Base-by-base conservation (phyloP, 225 moss, liverwort and hornwort species). In the Marchantia paleacea region DNA sequence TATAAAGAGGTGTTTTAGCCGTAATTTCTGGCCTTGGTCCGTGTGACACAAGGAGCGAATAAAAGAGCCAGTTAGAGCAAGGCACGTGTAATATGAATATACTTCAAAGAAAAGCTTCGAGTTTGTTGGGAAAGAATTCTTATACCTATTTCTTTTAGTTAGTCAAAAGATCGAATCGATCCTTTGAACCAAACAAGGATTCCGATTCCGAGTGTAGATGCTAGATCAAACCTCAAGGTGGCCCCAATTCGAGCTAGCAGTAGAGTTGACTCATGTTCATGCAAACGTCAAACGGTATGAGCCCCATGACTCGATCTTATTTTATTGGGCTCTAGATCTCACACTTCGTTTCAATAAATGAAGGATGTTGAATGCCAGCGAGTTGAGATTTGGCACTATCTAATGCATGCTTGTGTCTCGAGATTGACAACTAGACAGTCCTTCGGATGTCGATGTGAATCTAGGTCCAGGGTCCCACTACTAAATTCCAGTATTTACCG, bases 361-460 rank as follows among this genome's bases (percentile, higher is more conserved):
- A 31, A 11, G n/a, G 31, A 12, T 68, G 68, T 68, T 68, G 28
- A 29, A 14, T 68, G 68, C 68, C 68, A 68, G 68, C 68, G 31
- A 68, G 68, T 68, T 68, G 68, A 31, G 12, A 29, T 68, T 68
- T 68, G 68, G 68, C 68, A 68, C 68, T 68, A 28, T 68, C 29
- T 68, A 31, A 12, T 29, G 31, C 68, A 68, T 68, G 68, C 12
- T 31, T 68, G 11, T 11, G 26, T 68, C 26, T 28, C 68, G 31
- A 68, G 29, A 68, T 68, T 25, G n/a, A 28, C 12, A 57, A 68
- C 7, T 68, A 68, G 12, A 68, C 24, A 15, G 30, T 31, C 14
- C 11, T 29, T 31, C 68, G 10, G 66, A 66, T 66, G 14, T 28
- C 66, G 66, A 10, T 66, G 30, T 68, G 68, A 68, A 68, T 68